Evolutionary conservation across 768 basidiomycete genomes (phyloP).

Genomic region (Pleurotus eryngii): DNA sequence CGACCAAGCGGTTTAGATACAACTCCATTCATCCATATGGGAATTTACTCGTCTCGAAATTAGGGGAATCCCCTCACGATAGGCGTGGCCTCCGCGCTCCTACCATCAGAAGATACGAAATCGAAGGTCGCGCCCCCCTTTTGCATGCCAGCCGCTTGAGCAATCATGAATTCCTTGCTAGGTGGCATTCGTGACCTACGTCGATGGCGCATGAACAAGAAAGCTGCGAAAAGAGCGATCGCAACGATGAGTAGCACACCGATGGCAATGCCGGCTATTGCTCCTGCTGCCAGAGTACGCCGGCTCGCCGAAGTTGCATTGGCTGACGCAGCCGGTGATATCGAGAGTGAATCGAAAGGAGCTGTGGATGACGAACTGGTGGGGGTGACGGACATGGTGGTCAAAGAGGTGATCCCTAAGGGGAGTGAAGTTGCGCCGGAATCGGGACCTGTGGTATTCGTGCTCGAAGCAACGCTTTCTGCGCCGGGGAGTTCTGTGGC

Average conservation of each 20-base stretch:
- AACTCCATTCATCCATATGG: background rate
- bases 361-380: too few species aligned
- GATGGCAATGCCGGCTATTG: constrained; percentile 52
- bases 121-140: background rate
- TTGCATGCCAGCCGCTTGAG: constrained; percentile 7
- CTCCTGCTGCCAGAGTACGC: constrained; percentile 25
- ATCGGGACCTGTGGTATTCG: too few species aligned
- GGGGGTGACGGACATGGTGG: too few species aligned
- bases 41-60: background rate
- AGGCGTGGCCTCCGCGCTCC: background rate
- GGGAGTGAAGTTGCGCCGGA: too few species aligned
- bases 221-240: constrained; percentile 27
- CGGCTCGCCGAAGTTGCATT: background rate
- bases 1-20: background rate
- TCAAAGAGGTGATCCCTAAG: too few species aligned
- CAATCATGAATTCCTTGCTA: constrained; percentile 53
- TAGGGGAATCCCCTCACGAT: background rate
- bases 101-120: background rate
- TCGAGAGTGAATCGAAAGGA: too few species aligned
- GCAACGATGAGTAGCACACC: constrained; percentile 33
- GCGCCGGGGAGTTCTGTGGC: too few species aligned
- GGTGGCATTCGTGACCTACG: constrained; percentile 44
- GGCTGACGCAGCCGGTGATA: too few species aligned
- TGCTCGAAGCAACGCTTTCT: too few species aligned
- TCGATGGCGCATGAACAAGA: constrained; percentile 41